Evolutionary conservation across 352 stramenopile species (phyloP), one percentile per base, ranked within the genome.

Genomic region (Pythium sp.): DNA sequence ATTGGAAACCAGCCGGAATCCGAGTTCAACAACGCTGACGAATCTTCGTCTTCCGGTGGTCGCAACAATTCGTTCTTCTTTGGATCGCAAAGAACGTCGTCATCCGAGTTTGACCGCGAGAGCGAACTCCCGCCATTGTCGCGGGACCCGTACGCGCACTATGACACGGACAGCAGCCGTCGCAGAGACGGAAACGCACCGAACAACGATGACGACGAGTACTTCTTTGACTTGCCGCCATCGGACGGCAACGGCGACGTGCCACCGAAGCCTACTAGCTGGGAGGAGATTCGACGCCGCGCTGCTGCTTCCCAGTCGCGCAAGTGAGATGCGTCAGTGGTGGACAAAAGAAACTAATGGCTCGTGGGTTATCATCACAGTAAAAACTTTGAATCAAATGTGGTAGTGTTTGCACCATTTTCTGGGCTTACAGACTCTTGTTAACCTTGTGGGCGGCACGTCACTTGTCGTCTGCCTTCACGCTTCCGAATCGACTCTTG

Each of bases 211-310:
- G 74, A 87, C 32, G 79, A 87, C 53, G 72, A 83, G 20, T 86
- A 88, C 63, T 87, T 81, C 65, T 84, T 86, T 34, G 77, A 68
- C 4, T 60, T 60, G 9, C 59, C 69, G n/a, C 41, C 62, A 8
- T 51, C 43, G 18, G 18, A 51, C 11, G 43, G 18, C 43, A 75
- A 64, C 22, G 62, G 80, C 2, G 72, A 85, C 9, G 41, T 59
- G 18, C 57, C 62, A 2, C 60, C 46, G 24, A 84, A 89, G 43
- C 73, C 76, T 8, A 92, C 82, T 14, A 90, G 84, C 8, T 94
- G 86, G 86, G 84, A 94, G 49, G 84, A 94, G 32, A 85, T 94
- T 30, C 84, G 86, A 43, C 78, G 80, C 57, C 86, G 81, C 12
- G 80, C 80, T 56, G 75, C 80, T 34, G 66, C 30, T n/a, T 56